Percentiles rank a stretch among this genome's conserved stretches.
These are phyloP conservation scores for Phylloporus arenicola DNA, from an alignment of 768 basidiomycete genomes.

Conservation along the genomic window DNA sequence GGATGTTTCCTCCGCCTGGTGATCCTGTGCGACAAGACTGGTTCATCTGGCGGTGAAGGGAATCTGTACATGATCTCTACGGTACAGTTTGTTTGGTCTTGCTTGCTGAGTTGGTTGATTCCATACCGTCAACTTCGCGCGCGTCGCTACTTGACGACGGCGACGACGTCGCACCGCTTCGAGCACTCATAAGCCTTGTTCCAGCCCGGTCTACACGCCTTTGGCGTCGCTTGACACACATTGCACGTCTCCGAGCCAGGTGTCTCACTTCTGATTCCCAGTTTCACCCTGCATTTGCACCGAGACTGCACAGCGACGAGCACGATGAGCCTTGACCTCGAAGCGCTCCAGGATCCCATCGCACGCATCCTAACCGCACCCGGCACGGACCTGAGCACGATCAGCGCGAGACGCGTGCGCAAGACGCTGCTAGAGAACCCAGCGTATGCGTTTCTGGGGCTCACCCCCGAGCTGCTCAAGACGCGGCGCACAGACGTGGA, in stretches of 20 bases:
- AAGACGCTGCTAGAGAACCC: constrained; percentile 54
- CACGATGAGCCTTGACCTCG: constrained; percentile 49
- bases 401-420: constrained; percentile 87
- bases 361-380: constrained; percentile 69
- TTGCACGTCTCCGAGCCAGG: background rate
- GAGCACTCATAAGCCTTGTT: background rate
- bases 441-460: constrained; percentile 32
- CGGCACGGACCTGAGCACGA: constrained; percentile 68
- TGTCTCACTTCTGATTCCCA: background rate
- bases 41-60: constrained; percentile 43
- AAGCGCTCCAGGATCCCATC: constrained; percentile 55
- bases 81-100: constrained; percentile 28
- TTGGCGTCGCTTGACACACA: too few species aligned
- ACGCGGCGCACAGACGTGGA: constrained; percentile 67
- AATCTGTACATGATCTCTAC: constrained; percentile 1
- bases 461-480: constrained; percentile 59
- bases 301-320: background rate
- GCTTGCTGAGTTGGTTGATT: constrained; percentile 14
- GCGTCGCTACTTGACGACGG: background rate
- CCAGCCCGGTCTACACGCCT: background rate
- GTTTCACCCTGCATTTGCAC: background rate
- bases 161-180: background rate
- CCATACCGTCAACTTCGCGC: background rate
- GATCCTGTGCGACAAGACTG: constrained; percentile 64
- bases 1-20: constrained; percentile 57